phyloP scores from a whole-genome alignment of 2,329 filamentous ascomycete genomes.

The Metarhizium robertsii region DNA sequence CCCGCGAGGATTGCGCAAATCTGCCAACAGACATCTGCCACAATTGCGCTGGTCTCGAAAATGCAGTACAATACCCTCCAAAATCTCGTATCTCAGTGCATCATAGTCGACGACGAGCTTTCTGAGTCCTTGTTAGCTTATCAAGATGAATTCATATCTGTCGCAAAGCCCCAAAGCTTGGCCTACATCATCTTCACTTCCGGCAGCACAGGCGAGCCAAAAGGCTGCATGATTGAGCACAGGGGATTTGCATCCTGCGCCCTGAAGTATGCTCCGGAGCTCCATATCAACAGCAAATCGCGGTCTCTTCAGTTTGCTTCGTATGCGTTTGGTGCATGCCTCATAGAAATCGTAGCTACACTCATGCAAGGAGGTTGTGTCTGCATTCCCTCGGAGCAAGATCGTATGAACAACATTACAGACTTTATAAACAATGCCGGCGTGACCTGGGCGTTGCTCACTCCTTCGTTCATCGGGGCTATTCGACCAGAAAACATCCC shows the following conservation, averaged over 20 bases:
- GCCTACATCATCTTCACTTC: constrained; percentile 6
- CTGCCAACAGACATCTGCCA: neutral
- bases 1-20: neutral
- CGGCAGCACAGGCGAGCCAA: constrained; percentile 4
- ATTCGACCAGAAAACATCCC: neutral
- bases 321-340: constrained; percentile 4
- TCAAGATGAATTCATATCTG: neutral
- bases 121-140: neutral
- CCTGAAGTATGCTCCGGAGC: neutral
- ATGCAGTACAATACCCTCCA: neutral
- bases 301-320: constrained; percentile 2
- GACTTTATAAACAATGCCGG: neutral
- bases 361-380: constrained; percentile 5
- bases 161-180: too few species aligned
- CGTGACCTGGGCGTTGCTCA: neutral
- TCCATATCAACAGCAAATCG: neutral
- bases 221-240: constrained; percentile 4
- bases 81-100: too few species aligned
- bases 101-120: too few species aligned
- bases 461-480: neutral
- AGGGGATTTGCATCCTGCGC: neutral
- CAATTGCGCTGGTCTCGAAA: neutral
- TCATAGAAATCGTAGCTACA: constrained; percentile 1
- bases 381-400: constrained; percentile 4
- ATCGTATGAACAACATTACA: neutral